phyloP scores from a whole-genome alignment of 192 early-diverging fungal genomes.

The Backusella circina region DNA sequence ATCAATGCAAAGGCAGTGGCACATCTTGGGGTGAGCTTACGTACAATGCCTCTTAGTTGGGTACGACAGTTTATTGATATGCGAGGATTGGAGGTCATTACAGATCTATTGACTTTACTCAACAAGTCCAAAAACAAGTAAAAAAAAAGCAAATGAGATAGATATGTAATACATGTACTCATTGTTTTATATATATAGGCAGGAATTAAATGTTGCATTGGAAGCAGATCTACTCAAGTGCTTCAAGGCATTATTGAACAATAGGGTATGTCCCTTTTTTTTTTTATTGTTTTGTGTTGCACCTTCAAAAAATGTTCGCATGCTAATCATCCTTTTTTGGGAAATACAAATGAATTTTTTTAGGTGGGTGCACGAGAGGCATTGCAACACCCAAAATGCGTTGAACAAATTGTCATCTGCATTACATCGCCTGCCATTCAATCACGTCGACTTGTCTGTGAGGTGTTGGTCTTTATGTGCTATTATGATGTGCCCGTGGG shows the following conservation, averaged over 20 bases:
- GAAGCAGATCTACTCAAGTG: constrained; percentile 78
- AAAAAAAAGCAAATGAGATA: constrained; percentile 7
- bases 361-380: constrained; percentile 77
- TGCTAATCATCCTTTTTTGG: background rate
- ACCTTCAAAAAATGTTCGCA: background rate
- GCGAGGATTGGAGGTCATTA: constrained; percentile 64
- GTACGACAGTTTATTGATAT: constrained; percentile 77
- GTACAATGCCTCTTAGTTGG: constrained; percentile 61
- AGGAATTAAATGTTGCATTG: constrained; percentile 64
- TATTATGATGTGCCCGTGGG: constrained; percentile 72
- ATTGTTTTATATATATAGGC: constrained; percentile 26
- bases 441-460: constrained; percentile 69
- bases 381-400: constrained; percentile 66
- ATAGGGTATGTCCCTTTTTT: constrained; percentile 29
- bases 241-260: constrained; percentile 76
- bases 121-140: constrained; percentile 52
- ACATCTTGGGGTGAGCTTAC: constrained; percentile 48
- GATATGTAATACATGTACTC: background rate
- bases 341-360: background rate
- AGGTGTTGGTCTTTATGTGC: constrained; percentile 74
- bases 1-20: constrained; percentile 38
- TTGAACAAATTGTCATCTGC: constrained; percentile 67
- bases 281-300: background rate
- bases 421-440: constrained; percentile 67
- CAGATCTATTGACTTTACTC: constrained; percentile 57